Evolutionary conservation across 257 asterid species (phyloP), one percentile per base, ranked within the genome.

Genomic region (Capsicum rhomboideum): DNA sequence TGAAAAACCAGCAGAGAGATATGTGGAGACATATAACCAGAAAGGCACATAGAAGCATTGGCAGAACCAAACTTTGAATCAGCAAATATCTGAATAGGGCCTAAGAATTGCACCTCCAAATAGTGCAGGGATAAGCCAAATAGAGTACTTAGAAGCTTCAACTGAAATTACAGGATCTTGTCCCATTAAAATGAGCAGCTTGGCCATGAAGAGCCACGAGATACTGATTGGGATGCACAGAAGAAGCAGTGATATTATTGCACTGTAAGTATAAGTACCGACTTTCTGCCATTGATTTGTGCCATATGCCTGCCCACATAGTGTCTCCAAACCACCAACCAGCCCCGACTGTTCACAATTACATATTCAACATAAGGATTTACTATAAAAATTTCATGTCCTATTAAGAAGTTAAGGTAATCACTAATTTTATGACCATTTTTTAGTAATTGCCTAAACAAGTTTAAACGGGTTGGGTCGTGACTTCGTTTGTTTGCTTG

Each of bases 221-320:
- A 89, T 46, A 49, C 88, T 87, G 11, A 93, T 52, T 8, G 96
- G 97, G 28, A 90, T 23, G 54, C 92, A 88, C 8, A 87, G 91
- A 4, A 89, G 63, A 23, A 84, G 2, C 4, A 93, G 88, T 11
- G 91, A 90, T 37, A 91, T 79, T 14, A 90, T 72, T 29, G 93
- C 91, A 68, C 90, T 89, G 52, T 88, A 90, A 16, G 91, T 88
- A n/a, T 92, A 90, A 21, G 84, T 66, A 18, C 92, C 87, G 37
- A 93, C 88, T 85, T 84, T 93, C 16, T 87, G 83, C 85, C 89
- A 91, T 56, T 93, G 93, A 59, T 88, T 78, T 4, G 93, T 93
- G 1, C 94, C 96, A 61, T 89, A 90, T 7, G 97, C 94, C 67
- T 93, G 93, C 75, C 97, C 97, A 31, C 93, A 90, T 0, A 93